A percentile compares a stretch with the other conserved stretches of the same genome.
These are phyloP conservation scores for Rhodotorula sp. DNA, from an alignment of 1,284 basidiomycete species.

Conservation along the genomic window DNA sequence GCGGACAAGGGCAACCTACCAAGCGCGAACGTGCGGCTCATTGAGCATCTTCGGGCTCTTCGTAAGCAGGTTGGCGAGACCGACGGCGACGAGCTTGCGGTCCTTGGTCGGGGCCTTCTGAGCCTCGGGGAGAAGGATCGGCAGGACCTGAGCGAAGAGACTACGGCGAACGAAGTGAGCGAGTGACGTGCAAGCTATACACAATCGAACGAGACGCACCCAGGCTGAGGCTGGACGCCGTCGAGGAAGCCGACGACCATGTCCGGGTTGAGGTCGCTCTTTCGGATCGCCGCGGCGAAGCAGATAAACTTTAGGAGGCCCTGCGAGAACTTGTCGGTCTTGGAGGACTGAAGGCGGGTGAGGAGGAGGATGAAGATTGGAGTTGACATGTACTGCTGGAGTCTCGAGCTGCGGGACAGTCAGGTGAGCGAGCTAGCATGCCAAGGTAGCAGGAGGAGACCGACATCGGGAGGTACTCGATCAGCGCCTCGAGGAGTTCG, in stretches of 20 bases:
- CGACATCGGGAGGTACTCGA: constrained; percentile 70
- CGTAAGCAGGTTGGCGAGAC: constrained; percentile 74
- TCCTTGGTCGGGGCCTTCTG: constrained; percentile 76
- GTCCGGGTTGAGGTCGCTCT: constrained; percentile 71
- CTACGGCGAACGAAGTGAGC: constrained; percentile 51
- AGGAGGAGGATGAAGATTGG: constrained; percentile 73
- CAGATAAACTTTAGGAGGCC: constrained; percentile 77
- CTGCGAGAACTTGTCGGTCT: constrained; percentile 86
- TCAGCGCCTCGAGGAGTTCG: constrained; percentile 78
- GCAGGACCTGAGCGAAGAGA: constrained; percentile 78
- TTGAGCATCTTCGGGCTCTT: constrained; percentile 67
- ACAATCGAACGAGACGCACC: constrained; percentile 57
- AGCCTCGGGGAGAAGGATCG: constrained; percentile 76
- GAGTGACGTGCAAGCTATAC: not conserved
- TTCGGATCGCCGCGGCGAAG: constrained; percentile 70
- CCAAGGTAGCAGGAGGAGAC: constrained; percentile 47
- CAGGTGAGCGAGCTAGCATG: not conserved
- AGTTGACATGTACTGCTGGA: constrained; percentile 73
- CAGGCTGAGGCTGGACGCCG: constrained; percentile 67
- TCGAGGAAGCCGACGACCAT: constrained; percentile 75
- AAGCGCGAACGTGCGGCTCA: constrained; percentile 63
- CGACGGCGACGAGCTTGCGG: constrained; percentile 80
- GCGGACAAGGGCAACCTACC: constrained; percentile 56
- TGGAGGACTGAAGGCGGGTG: constrained; percentile 79
- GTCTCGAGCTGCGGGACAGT: constrained; percentile 55